Conservation (phyloP, 1,284 basidiomycete genomes). For the Clitocybe nebularis region DNA sequence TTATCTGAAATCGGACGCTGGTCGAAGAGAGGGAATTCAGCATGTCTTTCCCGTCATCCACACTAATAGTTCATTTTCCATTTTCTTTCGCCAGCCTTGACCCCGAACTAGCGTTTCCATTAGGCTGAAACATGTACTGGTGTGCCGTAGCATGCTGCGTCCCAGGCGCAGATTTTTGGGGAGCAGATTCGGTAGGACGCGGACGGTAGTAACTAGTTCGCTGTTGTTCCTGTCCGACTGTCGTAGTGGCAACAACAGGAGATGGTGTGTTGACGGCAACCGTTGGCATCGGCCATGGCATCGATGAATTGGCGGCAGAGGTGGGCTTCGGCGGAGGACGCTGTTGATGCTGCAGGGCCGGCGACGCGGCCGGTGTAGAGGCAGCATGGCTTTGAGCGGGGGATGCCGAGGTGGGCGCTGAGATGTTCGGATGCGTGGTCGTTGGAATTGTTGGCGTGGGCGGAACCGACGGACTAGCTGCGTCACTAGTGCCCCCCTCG, state of each 20-base stretch:
- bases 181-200: constrained; percentile 24
- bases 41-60: not conserved
- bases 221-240: constrained; percentile 25
- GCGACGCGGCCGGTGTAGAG: constrained; percentile 35
- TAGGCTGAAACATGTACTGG: constrained; percentile 31
- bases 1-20: too few species aligned
- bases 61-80: constrained; percentile 22
- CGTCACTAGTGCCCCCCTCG: constrained; percentile 11
- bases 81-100: constrained; percentile 28
- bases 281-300: constrained; percentile 46
- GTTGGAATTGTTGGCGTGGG: constrained; percentile 8
- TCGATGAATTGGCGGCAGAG: constrained; percentile 13
- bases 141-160: constrained; percentile 17
- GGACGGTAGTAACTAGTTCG: constrained; percentile 40
- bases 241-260: constrained; percentile 18
- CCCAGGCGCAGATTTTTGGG: constrained; percentile 3
- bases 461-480: constrained; percentile 22
- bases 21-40: not conserved
- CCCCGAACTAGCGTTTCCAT: constrained; percentile 21
- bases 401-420: constrained; percentile 28
- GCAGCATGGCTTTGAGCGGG: constrained; percentile 13
- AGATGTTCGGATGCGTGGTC: constrained; percentile 22
- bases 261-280: constrained; percentile 34
- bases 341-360: constrained; percentile 33
- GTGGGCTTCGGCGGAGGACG: constrained; percentile 29